phyloP scores from a whole-genome alignment of 2,329 filamentous ascomycete species.

The Diplocarpon rosae region DNA sequence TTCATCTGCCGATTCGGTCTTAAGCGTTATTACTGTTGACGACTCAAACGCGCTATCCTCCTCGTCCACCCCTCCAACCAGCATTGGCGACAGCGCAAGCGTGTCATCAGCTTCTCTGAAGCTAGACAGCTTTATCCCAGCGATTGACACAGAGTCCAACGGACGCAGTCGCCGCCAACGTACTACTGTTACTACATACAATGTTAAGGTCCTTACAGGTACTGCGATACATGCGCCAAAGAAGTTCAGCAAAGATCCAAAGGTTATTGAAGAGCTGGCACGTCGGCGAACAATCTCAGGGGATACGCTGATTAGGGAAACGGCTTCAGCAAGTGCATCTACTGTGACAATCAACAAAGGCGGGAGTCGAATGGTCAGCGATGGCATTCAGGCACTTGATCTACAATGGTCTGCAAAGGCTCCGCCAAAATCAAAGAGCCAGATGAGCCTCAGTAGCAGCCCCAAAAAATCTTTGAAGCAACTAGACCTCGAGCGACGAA shows the following conservation, averaged over 20 bases:
- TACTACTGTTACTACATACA: constrained; percentile 51
- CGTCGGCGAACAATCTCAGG: constrained; percentile 37
- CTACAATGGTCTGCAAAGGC: constrained; percentile 33
- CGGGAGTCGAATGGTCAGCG: constrained; percentile 25
- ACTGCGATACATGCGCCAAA: constrained; percentile 43
- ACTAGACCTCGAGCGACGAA: constrained; percentile 24
- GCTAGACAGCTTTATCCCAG: constrained; percentile 13
- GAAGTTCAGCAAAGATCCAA: constrained; percentile 33
- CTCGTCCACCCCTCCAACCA: constrained; percentile 50
- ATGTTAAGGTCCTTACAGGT: constrained; percentile 50
- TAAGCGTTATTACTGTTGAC: constrained; percentile 23
- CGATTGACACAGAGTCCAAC: constrained; percentile 11
- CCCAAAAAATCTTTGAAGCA: constrained; percentile 22
- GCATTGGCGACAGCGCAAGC: constrained; percentile 50
- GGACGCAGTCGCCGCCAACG: constrained; percentile 44
- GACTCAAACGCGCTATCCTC: constrained; percentile 22
- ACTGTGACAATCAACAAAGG: constrained; percentile 20
- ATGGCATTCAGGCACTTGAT: constrained; percentile 37
- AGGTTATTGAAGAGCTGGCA: constrained; percentile 9
- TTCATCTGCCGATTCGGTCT: constrained; percentile 20
- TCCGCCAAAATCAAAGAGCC: constrained; percentile 28
- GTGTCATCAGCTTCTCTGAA: constrained; percentile 36
- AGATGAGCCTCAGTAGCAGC: constrained; percentile 17
- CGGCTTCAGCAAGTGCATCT: constrained; percentile 24
- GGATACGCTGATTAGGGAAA: constrained; percentile 25